Base-by-base conservation (phyloP, 2,329 filamentous ascomycete species). In the Scedosporium dehoogii region DNA sequence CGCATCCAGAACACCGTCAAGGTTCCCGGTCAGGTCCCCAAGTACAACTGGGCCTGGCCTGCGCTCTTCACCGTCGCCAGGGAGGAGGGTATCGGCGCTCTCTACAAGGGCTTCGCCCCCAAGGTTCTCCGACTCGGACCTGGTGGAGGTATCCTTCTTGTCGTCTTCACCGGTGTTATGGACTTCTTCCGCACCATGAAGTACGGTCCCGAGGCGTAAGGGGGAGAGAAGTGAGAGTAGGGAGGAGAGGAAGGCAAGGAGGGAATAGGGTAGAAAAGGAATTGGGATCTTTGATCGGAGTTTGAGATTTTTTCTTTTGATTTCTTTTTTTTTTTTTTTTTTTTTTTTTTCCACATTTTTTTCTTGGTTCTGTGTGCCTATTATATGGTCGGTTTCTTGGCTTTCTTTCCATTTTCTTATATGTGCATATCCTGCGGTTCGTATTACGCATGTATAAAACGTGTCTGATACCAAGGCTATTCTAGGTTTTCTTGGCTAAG, bases 1-100 rank as follows among this genome's bases (percentile, higher is more conserved):
- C 88, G 94, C 66, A 99, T 99, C 68, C 94, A 99, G 78, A 99
- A 99, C 79, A 91, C 85, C 62, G 82, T 90, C 67, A 93, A 90
- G 81, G 79, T 96, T 46, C 74, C 89, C n/a, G 94, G 94, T 4
- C 81, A 84, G 61, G 78, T 86, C 23, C 90, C 90, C 72, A 99
- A 99, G 83, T 99, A 99, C 81, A 97, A 97, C 84, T 99, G 94
- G 94, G 94, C 94, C 38, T 96, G 88, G 85, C 90, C 91, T 57
- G 87, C 91, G 23, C 81, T 97, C 59, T 87, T 84, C 63, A 94
- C 90, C 6, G 91, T 99, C 64, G 87, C 91, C 77, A 91, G 85
- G 78, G 94, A 99, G 78, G 94, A 99, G 77, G 94, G 94, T 4
- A 93, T 96, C 73, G 78, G 76, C 58, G 94, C 94, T 46, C 80